Base-by-base conservation (phyloP, 768 basidiomycete species). In the Russula dissimulans region DNA sequence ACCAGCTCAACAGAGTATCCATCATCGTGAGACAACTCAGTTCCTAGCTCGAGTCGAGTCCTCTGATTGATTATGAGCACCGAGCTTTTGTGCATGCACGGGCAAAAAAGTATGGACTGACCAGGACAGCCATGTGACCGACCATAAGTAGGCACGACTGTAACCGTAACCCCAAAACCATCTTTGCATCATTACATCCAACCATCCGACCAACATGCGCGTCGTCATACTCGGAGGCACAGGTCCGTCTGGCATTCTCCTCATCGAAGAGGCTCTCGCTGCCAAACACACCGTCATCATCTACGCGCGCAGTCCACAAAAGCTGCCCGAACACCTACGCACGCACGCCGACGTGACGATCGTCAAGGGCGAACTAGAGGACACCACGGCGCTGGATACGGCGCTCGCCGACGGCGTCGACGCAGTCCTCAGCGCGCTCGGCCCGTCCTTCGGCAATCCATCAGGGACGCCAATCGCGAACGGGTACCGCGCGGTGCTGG, bases 151-250 rank as follows among this genome's bases (percentile, higher is more conserved):
- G 7, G 11, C 12, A 4, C 36, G 36, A 38, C 8, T 38, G 12
- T 5, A 38, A 26, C 22, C 22, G 12, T 5, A 38, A 26, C 22
- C 22, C 22, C 22, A 26, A 26, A 26, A 26, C 22, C 34, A 36
- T 10, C 34, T 36, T 36, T 36, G 10, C 34, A 36, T 36, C 22
- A 26, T 38, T 4, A 12, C 36, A 38, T 12, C 36, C 36, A 38
- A 38, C 39, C 39, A 9, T 43, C 26, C 53, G 42, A 51, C 48
- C 44, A 56, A 39, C 17, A 80, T 81, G 81, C 82, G 76, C 29
- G 66, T 87, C 58, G 75, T 89, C 56, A 74, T 89, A 59, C 76
- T 90, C n/a, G 88, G 87, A 17, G 83, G 78, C 26, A 90, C 87
- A 3, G 87, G 87, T 1, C 77, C 81, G 14, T 71, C 72, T 39